Evolutionary conservation across 75 land plant species (phyloP).

Genomic region (Pinus albicaulis): DNA sequence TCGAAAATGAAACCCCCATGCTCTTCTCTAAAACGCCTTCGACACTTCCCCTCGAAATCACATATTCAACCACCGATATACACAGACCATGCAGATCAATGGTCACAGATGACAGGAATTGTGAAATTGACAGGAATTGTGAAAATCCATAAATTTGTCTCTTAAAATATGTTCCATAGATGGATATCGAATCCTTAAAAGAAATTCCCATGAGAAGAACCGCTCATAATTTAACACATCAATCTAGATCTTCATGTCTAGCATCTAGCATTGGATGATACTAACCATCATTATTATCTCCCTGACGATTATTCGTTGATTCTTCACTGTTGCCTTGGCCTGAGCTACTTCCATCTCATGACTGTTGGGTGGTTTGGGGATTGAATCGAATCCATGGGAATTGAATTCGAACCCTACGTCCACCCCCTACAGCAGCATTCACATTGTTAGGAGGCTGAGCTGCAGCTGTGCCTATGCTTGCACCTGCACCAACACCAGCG

Average conservation of each 20-base stretch:
- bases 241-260: slow-evolving; percentile 43
- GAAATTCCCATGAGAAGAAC: no score
- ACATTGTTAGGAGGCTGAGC: neutral
- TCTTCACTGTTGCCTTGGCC: slow-evolving; percentile 5
- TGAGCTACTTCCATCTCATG: neutral
- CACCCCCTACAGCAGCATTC: slow-evolving; percentile 7
- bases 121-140: no score
- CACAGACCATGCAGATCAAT: no score
- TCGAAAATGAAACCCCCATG: no score
- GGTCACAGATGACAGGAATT: no score
- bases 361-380: slow-evolving; percentile 5
- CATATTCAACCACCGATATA: no score
- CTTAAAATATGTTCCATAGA: no score
- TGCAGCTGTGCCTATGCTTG: no score
- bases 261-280: slow-evolving; percentile 19
- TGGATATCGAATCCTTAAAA: no score
- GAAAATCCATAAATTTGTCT: no score
- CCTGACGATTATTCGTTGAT: slow-evolving; percentile 17
- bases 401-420: slow-evolving; percentile 33
- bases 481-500: neutral
- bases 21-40: no score
- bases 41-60: no score
- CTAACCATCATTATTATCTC: slow-evolving; percentile 3
- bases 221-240: slow-evolving; percentile 8
- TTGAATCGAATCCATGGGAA: slow-evolving; percentile 28